Base-by-base conservation (phyloP, 2,329 filamentous ascomycete genomes). In the Grosmannia huntii region DNA sequence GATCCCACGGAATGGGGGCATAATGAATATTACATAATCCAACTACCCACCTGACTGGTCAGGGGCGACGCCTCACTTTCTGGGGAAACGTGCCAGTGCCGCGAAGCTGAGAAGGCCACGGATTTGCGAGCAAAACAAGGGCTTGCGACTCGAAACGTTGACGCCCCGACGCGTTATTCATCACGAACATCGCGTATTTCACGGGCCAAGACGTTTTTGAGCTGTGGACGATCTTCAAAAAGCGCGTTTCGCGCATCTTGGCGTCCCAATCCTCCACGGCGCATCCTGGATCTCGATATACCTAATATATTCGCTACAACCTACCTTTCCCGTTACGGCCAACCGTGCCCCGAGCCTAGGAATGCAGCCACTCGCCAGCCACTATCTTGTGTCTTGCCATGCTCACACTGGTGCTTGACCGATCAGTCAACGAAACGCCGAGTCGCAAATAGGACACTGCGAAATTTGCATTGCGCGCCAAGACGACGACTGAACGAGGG, bases 121-220 rank as follows among this genome's bases (percentile, higher is more conserved):
- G 27, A 23, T 52, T 31, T 44, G 33, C 28, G 55, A 56, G 44
- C 46, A 57, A 51, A 57, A 57, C 55, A 57, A 53, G 27, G n/a
- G 6, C 19, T 44, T 57, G n/a, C 31, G 48, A 49, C 57, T 27
- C 46, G 16, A 33, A 12, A 53, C 54, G 33, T 21, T 25, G 51
- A 53, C 25, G 4, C 36, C 7, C 36, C n/a, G 57, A 64, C 62
- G 62, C 62, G 62, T 64, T 53, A 11, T 61, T 57, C 51, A 62
- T 60, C 61, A 44, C 16, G 36, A 57, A 51, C 23, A 14, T 21
- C 61, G 61, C 57, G 61, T 62, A 59, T 60, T 53, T 36, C 3
- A 11, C 48, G 16, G 41, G n/a, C 53, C 21, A 19, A 16, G 28
- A 11, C 21, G 28, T 14, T 36, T 19, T 25, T 5, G n/a, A 52